Evolutionary conservation across 73 alveolate species (phyloP), one percentile per base, ranked within the genome.

Genomic region (Paramecium sonneborni): DNA sequence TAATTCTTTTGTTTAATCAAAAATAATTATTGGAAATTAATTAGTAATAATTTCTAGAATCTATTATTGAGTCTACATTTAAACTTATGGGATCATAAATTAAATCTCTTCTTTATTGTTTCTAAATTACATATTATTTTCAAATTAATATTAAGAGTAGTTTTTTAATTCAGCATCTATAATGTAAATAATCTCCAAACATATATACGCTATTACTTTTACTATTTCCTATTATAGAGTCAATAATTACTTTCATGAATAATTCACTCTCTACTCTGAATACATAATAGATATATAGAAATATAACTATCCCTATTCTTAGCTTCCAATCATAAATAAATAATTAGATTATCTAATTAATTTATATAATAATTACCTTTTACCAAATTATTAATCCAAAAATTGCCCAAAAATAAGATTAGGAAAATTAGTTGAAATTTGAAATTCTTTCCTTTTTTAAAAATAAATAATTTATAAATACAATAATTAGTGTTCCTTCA

Each of bases 311-410:
- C 6, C 26, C 69, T 20, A 39, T 18, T 43, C 90, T n/a, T 10
- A 79, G 46, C 32, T 46, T 79, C 32, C 10, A 79, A 44, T 79
- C 90, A 79, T 79, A 79, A 35, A 76, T 76, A 38, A 76, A 76
- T 39, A 76, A 48, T 48, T 48, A 26, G 12, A 48, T 48, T 48
- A 48, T 48, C 67, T 48, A 14, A 48, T 48, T 48, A 48, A 48
- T n/a, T 8, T 39, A 39, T 39, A 39, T 39, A 1, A 21, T 18
- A 39, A n/a, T 38, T 44, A 79, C 76, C 43, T 79, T 79, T 41
- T 79, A 20, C 90, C 90, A 79, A 24, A 79, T 46, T 21, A 79
- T 34, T 24, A 79, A 34, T 24, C 74, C 90, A 79, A 79, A 79
- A 24, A 79, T 39, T 20, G 55, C 48, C 90, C 90, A 79, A 79